Evolutionary conservation across 1,284 basidiomycete genomes (phyloP), one percentile per base, ranked within the genome.

Genomic region (Leucoagaricus sp.): DNA sequence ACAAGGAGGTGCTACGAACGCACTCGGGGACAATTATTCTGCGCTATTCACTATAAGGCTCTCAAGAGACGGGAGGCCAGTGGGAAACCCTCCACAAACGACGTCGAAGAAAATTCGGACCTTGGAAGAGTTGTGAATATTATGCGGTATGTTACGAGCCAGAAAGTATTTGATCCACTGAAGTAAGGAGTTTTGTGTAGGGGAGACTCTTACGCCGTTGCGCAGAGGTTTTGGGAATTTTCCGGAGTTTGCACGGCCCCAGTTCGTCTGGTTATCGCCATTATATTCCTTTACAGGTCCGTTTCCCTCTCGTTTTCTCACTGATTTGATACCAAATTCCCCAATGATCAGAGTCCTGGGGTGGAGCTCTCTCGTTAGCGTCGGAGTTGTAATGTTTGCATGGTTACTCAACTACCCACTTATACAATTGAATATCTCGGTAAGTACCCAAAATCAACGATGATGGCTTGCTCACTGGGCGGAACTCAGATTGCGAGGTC

Each of bases 351-450:
- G 90, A 50, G 76, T 94, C 26, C 79, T 94, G 38, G 93, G 93
- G 7, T 93, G 90, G 89, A 89, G 89, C 42, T 85, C 89, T 0
- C 77, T 94, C 28, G 85, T 87, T 12, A 91, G 91, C n/a, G 84
- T 93, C 3, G 76, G 80, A 13, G 83, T 93, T 26, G 80, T 94
- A 15, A 65, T 87, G 4, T 61, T 90, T 3, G 86, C 86, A 4
- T 86, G 86, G 58, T 75, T 84, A 1, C 64, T 89, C 60, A 89
- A 88, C 66, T 86, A 84, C 60, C 83, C 84, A 1, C 68, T 91
- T 44, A 82, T 82, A 4, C 83, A 79, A 63, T 84, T 86, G 59
- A 86, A 86, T 61, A 76, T 93, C 56, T 79, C 75, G 55, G 86
- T 89, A 58, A 56, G 82, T 71, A 15, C 25, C 34, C 4, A 47